phyloP scores from a whole-genome alignment of 2,329 filamentous ascomycete genomes.

The Cordyceps javanica region DNA sequence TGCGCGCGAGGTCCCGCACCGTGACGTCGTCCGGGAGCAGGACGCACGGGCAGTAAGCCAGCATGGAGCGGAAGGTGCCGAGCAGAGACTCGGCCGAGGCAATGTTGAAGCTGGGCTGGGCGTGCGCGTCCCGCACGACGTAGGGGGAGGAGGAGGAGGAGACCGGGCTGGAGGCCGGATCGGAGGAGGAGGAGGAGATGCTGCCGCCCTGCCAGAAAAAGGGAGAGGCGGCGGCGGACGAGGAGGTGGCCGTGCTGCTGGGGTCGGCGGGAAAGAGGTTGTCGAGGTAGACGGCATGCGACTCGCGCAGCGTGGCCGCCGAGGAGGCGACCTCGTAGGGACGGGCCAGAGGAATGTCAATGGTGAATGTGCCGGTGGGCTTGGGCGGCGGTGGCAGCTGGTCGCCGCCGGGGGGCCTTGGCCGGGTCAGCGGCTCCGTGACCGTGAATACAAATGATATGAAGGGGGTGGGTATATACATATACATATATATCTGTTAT shows the following conservation, averaged over 20 bases:
- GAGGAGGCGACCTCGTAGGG: constrained; percentile 28
- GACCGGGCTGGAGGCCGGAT: constrained; percentile 24
- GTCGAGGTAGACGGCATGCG: constrained; percentile 38
- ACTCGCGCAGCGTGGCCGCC: constrained; percentile 37
- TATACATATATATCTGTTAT: too few relatives aligned
- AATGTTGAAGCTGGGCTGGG: constrained; percentile 49
- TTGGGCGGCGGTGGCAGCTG: constrained; percentile 26
- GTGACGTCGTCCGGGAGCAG: constrained; percentile 33
- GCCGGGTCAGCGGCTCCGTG: background rate
- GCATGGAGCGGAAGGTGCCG: constrained; percentile 36
- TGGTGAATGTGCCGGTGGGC: constrained; percentile 45
- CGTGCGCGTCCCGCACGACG: constrained; percentile 31
- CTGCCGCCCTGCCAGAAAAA: background rate
- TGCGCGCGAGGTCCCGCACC: constrained; percentile 37
- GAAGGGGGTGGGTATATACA: background rate
- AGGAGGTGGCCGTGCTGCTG: constrained; percentile 17
- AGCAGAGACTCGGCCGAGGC: constrained; percentile 45
- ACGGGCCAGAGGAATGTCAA: constrained; percentile 43
- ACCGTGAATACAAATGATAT: too few relatives aligned
- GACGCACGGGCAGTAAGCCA: constrained; percentile 39
- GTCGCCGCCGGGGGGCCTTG: constrained; percentile 11
- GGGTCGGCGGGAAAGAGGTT: constrained; percentile 28
- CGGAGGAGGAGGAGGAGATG: constrained; percentile 6
- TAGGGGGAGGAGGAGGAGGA: constrained; percentile 20
- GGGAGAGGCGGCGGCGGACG: constrained; percentile 12